Evolutionary conservation across 768 basidiomycete species (phyloP), one percentile per base, ranked within the genome.

Genomic region (Suillus subluteus): DNA sequence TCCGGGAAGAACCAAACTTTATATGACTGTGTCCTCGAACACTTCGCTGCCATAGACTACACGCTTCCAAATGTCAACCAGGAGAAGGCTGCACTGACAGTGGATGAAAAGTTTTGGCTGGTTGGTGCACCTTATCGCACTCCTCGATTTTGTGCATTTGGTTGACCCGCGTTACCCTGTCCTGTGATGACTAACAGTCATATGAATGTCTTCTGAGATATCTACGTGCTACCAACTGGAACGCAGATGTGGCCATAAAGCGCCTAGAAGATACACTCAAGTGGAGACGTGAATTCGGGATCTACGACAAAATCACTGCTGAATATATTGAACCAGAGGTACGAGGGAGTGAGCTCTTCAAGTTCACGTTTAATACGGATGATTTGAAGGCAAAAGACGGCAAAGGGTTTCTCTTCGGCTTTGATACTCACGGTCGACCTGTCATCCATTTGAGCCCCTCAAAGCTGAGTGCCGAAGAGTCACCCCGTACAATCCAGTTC

Each of bases 231-330:
- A 82, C 86, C 0, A 95, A 94, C 68, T 93, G 92, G 89, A 84
- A 86, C 64, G 75, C 80, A 11, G 73, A 81, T n/a, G 77, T 74
- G 37, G 85, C 87, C 4, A 89, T 94, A 63, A 80, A 83, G 46
- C 83, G 93, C 21, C 75, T 94, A 2, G 91, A 95, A 73, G 83
- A 76, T 26, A 93, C 94, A 0, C 80, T 92, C 46, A 85, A 82
- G 68, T 96, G 95, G 95, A 81, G 94, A 58, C 83, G 94, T 50
- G 91, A 93, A 64, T 95, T 84, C 73, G 91, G 91, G 16, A 69
- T 95, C n/a, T 88, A 92, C 68, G 86, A 90, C 69, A 65, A 77
- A 41, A 75, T 94, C 73, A 87, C 84, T 1, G 75, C 90, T 3
- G 82, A 84, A 0, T 79, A 85, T 67, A 87, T 97, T 69, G 90